A percentile compares a stretch with the other conserved stretches of the same genome.
Conservation (phyloP, 2,329 filamentous ascomycete species). For the Trichoderma citrinoviride region DNA sequence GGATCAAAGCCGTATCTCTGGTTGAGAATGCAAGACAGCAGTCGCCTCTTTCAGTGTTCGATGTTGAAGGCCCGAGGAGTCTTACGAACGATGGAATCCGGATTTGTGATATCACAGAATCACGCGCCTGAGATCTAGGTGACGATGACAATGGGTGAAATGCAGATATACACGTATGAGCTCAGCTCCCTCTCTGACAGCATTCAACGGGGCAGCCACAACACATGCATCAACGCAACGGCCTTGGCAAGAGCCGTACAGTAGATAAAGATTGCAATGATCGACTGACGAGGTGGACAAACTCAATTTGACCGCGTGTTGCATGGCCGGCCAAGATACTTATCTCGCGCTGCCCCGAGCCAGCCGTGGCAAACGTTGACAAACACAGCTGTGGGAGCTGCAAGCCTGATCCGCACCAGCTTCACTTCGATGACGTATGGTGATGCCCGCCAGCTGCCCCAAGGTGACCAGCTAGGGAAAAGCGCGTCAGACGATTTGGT, state of each 20-base stretch:
- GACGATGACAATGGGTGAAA: neutral
- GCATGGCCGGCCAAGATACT: neutral
- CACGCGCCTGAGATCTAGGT: neutral
- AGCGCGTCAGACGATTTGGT: conserved; percentile 8
- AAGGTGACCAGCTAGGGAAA: neutral
- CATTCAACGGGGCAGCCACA: conserved; percentile 1
- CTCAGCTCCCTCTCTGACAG: neutral
- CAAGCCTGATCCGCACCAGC: conserved; percentile 15
- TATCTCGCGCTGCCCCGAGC: neutral
- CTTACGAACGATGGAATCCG: neutral
- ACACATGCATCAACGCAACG: neutral
- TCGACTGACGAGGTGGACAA: neutral
- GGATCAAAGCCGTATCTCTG: neutral
- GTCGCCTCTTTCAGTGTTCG: neutral
- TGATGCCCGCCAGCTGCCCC: neutral
- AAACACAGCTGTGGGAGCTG: neutral
- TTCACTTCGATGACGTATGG: conserved; percentile 16
- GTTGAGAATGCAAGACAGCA: neutral
- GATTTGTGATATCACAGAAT: conserved; percentile 16
- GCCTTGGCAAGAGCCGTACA: neutral
- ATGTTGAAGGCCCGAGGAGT: neutral
- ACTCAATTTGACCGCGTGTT: conserved; percentile 4
- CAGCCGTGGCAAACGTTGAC: neutral
- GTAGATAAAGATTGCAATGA: neutral
- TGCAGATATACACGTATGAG: neutral